These are phyloP conservation scores for Erigeron philadelphicus DNA, from an alignment of 140 eudicot species.

Conservation along the genomic window DNA sequence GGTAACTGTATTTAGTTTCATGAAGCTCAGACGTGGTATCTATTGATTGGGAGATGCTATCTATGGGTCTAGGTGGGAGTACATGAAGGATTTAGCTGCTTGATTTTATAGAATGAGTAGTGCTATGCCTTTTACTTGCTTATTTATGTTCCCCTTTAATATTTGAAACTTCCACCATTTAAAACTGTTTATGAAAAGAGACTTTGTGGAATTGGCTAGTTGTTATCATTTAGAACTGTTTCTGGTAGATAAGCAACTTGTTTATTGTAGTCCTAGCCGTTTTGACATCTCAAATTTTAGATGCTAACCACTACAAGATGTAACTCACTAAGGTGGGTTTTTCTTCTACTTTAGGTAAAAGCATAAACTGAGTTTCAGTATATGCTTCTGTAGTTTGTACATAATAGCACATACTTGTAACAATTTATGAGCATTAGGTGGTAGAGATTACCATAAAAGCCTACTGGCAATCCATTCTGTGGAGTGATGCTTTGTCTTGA, in stretches of 20 bases:
- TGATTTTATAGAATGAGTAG: not conserved
- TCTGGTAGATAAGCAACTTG: not conserved
- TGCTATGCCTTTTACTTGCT: slow-evolving; percentile 5
- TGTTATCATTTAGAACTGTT: not conserved
- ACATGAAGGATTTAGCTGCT: not conserved
- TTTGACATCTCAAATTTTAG: not conserved
- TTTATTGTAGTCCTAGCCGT: slow-evolving; percentile 1
- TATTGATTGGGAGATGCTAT: not conserved
- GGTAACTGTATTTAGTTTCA: not conserved
- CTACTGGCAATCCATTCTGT: not conserved
- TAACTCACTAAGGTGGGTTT: not conserved
- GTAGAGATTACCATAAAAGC: not conserved
- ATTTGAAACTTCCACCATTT: slow-evolving; percentile 7
- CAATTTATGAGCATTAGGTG: not conserved
- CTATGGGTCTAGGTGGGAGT: not conserved
- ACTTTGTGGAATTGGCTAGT: not conserved
- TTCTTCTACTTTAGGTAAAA: not conserved
- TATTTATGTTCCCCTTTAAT: not conserved
- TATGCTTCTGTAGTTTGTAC: not conserved
- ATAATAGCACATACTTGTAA: not conserved
- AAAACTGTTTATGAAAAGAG: too few relatives aligned
- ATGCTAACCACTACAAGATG: not conserved
- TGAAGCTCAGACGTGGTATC: not conserved
- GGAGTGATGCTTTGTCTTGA: not conserved
- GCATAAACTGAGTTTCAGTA: not conserved